These are phyloP conservation scores for Spiraea crenata DNA, from an alignment of 331 rosid species.

Conservation along the genomic window DNA sequence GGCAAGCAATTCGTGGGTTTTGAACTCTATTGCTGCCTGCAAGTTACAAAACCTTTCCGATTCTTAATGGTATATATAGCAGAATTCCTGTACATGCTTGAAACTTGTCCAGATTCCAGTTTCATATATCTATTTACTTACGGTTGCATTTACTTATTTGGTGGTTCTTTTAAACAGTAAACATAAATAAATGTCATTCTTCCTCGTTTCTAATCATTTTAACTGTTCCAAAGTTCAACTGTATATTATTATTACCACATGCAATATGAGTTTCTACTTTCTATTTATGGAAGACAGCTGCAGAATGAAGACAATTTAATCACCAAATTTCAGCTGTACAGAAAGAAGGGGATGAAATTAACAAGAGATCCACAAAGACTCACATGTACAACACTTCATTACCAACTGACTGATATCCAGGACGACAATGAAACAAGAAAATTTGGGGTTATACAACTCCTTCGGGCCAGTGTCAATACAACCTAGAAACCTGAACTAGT, in stretches of 20 bases:
- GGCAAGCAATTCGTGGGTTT: conserved; percentile 77
- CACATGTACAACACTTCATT: neutral
- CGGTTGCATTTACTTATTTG: neutral
- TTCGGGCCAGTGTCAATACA: conserved; percentile 20
- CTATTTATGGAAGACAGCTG: neutral
- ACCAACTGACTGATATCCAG: conserved; percentile 12
- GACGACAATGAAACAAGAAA: conserved; percentile 16
- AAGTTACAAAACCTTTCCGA: conserved; percentile 50
- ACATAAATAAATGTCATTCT: neutral
- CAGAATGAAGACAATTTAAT: too few relatives aligned
- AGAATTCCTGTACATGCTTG: conserved; percentile 22
- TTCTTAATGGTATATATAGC: conserved; percentile 27
- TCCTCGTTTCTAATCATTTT: neutral
- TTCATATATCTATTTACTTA: neutral
- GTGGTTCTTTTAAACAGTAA: neutral
- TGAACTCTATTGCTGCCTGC: conserved; percentile 89
- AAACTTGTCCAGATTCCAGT: conserved; percentile 5
- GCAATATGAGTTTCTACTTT: neutral
- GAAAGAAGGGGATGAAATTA: neutral
- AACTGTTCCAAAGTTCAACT: neutral
- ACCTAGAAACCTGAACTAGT: conserved; percentile 31
- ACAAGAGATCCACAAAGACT: conserved; percentile 8
- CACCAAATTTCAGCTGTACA: neutral
- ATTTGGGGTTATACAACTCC: conserved; percentile 30
- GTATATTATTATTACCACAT: neutral